Evolutionary conservation across 257 asterid genomes (phyloP).

Genomic region (Lycium barbarum): DNA sequence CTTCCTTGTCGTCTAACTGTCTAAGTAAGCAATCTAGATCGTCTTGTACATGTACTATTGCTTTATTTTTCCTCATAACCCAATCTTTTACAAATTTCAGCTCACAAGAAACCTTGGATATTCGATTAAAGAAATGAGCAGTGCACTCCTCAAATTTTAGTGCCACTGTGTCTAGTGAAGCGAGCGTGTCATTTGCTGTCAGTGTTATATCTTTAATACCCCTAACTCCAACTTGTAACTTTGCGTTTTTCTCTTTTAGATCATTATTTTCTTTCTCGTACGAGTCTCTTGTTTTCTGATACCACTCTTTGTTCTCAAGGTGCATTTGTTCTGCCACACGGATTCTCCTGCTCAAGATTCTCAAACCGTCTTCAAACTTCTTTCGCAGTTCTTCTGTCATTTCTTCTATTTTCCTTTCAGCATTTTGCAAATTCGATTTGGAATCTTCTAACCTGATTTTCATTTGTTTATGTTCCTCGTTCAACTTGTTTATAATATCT

Average conservation of each 20-base stretch:
- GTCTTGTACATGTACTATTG: conserved; percentile 43
- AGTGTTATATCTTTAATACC: conserved; percentile 55
- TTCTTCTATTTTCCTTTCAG: conserved; percentile 74
- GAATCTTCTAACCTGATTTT: conserved; percentile 32
- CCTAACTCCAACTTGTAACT: conserved; percentile 39
- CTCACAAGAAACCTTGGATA: conserved; percentile 73
- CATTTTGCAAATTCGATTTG: conserved; percentile 48
- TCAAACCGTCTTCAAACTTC: conserved; percentile 67
- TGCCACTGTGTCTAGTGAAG: conserved; percentile 60
- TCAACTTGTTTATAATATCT: conserved; percentile 31
- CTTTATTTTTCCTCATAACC: conserved; percentile 68
- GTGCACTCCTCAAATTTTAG: conserved; percentile 62
- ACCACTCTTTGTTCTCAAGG: conserved; percentile 75
- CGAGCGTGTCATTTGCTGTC: conserved; percentile 57
- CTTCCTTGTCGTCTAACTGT: conserved; percentile 74
- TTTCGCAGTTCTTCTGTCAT: conserved; percentile 68
- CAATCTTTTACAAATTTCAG: conserved; percentile 70
- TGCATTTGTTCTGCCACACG: conserved; percentile 89
- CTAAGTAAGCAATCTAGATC: conserved; percentile 62
- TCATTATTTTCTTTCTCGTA: conserved; percentile 55
- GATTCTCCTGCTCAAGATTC: conserved; percentile 79
- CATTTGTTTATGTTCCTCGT: conserved; percentile 40
- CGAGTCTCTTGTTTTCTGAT: conserved; percentile 49
- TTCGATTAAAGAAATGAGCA: conserved; percentile 62
- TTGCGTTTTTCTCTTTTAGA: conserved; percentile 39